Conservation (phyloP, 2,329 filamentous ascomycete species). For the Colletotrichum phormii region DNA sequence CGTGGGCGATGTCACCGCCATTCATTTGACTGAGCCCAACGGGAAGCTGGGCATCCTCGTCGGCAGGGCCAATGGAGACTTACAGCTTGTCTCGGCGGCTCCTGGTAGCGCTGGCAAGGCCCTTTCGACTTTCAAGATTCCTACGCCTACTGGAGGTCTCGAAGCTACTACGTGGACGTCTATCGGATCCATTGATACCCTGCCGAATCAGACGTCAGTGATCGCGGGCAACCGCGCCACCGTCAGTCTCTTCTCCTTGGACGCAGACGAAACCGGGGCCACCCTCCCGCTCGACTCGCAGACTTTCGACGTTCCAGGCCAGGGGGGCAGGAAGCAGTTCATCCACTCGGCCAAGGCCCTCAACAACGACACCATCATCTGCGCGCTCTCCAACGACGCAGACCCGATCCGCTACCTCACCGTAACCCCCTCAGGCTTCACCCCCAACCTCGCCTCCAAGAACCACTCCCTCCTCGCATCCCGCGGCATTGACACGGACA, state of each 20-base stretch:
- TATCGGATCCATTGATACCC: constrained; percentile 35
- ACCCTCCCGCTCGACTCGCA: constrained; percentile 23
- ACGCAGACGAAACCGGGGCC: constrained; percentile 6
- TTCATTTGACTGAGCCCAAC: constrained; percentile 55
- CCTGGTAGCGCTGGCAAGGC: constrained; percentile 45
- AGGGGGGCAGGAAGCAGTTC: constrained; percentile 39
- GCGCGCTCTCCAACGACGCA: constrained; percentile 54
- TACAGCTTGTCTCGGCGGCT: constrained; percentile 57
- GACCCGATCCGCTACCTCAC: constrained; percentile 59
- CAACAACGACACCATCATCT: constrained; percentile 55
- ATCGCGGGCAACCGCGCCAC: constrained; percentile 35
- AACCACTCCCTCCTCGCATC: constrained; percentile 42
- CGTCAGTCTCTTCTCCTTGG: constrained; percentile 36
- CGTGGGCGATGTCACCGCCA: constrained; percentile 61
- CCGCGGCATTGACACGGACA: constrained; percentile 43
- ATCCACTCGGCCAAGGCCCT: constrained; percentile 58
- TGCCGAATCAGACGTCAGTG: constrained; percentile 25
- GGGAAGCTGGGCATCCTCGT: constrained; percentile 52
- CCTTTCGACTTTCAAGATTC: constrained; percentile 39
- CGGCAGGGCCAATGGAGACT: constrained; percentile 62
- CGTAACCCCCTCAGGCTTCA: constrained; percentile 58
- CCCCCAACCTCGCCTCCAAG: constrained; percentile 49
- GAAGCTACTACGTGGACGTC: constrained; percentile 44
- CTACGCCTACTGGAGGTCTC: constrained; percentile 44
- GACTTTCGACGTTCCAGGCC: constrained; percentile 24